Percentiles rank a stretch among this genome's conserved stretches.
phyloP scores from a whole-genome alignment of 441 rosid genomes.

The Erodium chrysanthum region DNA sequence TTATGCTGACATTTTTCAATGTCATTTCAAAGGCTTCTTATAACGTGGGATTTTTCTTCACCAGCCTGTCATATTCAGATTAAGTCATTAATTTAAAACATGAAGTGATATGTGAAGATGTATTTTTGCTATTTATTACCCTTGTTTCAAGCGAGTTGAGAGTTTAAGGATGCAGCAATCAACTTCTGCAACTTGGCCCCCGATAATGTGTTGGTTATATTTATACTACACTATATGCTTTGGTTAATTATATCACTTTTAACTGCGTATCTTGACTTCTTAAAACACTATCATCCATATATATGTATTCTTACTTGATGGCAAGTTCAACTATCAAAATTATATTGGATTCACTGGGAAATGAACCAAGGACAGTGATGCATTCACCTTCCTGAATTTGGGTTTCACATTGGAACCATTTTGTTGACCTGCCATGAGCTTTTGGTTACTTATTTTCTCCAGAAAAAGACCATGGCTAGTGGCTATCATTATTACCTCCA shows the following conservation, averaged over 20 bases:
- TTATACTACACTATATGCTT: background rate
- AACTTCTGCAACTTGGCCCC: background rate
- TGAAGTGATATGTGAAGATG: background rate
- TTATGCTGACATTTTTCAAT: background rate
- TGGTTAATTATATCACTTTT: background rate
- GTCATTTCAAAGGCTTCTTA: background rate
- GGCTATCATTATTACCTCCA: background rate
- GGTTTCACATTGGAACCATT: background rate
- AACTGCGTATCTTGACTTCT: background rate
- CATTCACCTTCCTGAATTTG: background rate
- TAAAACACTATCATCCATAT: background rate
- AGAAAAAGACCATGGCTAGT: background rate
- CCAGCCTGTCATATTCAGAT: background rate
- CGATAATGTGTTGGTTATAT: background rate
- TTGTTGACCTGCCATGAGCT: background rate
- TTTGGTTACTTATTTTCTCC: background rate
- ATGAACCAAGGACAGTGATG: background rate
- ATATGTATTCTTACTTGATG: background rate
- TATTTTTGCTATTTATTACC: background rate
- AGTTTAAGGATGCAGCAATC: background rate
- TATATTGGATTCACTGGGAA: background rate
- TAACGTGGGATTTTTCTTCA: background rate
- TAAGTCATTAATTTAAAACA: background rate
- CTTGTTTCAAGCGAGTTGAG: background rate
- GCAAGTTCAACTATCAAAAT: background rate